phyloP scores from a whole-genome alignment of 1,284 basidiomycete species.

The Austropuccinia psidii region DNA sequence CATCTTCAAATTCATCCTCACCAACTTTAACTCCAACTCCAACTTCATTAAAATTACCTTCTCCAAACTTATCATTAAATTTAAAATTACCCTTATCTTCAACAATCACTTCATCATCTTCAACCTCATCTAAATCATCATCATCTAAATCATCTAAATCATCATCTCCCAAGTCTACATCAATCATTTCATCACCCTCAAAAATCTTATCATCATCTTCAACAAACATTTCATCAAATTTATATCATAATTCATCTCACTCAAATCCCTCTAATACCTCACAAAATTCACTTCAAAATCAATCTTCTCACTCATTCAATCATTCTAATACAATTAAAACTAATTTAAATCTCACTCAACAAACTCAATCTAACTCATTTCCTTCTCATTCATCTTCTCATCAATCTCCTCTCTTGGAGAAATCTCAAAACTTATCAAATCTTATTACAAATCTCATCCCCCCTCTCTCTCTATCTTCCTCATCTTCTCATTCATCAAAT shows the following conservation, averaged over 20 bases:
- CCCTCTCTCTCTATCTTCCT: background rate
- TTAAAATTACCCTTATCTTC: background rate
- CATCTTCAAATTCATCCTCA: background rate
- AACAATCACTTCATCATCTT: background rate
- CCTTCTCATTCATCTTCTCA: too few relatives aligned
- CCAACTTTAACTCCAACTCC: background rate
- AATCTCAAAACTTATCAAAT: too few relatives aligned
- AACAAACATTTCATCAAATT: background rate
- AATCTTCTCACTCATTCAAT: background rate
- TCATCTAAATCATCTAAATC: background rate
- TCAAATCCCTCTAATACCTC: background rate
- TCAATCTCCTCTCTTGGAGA: too few relatives aligned
- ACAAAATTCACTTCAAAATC: conserved; percentile 5
- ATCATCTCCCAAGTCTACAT: background rate
- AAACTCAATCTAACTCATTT: too few relatives aligned
- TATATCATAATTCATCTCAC: background rate
- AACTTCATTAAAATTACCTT: background rate
- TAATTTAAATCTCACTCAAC: too few relatives aligned
- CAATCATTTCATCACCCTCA: background rate
- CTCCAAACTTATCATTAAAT: background rate
- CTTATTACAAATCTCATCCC: too few relatives aligned
- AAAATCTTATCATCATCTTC: background rate
- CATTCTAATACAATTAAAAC: background rate
- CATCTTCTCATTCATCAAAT: background rate
- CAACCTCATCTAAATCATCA: background rate